Evolutionary conservation across 306 rosid genomes (phyloP).

Genomic region (Leucaena leucocephala): DNA sequence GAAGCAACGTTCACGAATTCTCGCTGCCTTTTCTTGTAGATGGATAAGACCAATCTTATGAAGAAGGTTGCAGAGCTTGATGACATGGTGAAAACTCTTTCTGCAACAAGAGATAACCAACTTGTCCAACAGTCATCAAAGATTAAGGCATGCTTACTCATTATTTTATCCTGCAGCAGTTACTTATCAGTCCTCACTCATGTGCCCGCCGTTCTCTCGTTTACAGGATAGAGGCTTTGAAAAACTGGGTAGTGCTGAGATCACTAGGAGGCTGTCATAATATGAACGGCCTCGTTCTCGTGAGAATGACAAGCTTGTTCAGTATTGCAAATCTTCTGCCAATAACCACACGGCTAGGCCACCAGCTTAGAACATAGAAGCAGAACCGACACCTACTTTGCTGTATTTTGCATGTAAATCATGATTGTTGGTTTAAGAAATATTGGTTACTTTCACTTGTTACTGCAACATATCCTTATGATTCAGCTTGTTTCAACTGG

Average conservation of each 20-base stretch:
- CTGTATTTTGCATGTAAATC: background rate
- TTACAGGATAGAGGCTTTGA: slow-evolving; percentile 51
- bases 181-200: background rate
- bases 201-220: slow-evolving; percentile 26
- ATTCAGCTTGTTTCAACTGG: background rate
- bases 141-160: slow-evolving; percentile 49
- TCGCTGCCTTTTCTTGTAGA: slow-evolving; percentile 50
- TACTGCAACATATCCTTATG: background rate
- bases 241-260: slow-evolving; percentile 51
- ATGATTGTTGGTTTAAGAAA: background rate
- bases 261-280: slow-evolving; percentile 56
- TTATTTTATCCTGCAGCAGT: background rate
- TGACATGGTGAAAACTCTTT: slow-evolving; percentile 65
- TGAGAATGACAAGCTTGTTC: slow-evolving; percentile 63
- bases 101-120: slow-evolving; percentile 45
- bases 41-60: slow-evolving; percentile 73
- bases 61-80: slow-evolving; percentile 77
- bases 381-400: background rate
- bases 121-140: slow-evolving; percentile 44
- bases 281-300: slow-evolving; percentile 64
- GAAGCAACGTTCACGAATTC: slow-evolving; percentile 25
- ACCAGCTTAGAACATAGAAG: slow-evolving; percentile 15
- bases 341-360: slow-evolving; percentile 47
- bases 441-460: background rate
- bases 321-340: slow-evolving; percentile 48